Conservation (phyloP, 352 stramenopile species). For the Globisporangium splendens region DNA sequence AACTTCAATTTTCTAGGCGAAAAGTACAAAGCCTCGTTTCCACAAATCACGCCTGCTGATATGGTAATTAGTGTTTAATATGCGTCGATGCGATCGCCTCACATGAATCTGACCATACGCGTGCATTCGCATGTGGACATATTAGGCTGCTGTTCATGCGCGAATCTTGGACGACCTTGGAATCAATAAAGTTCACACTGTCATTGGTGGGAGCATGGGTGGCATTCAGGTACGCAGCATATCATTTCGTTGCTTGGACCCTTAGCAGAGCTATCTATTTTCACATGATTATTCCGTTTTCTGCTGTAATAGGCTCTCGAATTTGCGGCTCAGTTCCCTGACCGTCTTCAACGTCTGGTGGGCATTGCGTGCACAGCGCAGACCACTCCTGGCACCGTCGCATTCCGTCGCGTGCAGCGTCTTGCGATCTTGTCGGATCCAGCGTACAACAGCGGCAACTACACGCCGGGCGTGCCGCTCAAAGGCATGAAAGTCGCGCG, state of each 20-base stretch:
- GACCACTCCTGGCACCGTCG: slow-evolving; percentile 84
- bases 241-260: too few species aligned
- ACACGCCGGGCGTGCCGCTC: slow-evolving; percentile 43
- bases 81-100: not conserved
- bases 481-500: slow-evolving; percentile 84
- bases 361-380: slow-evolving; percentile 84
- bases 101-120: not conserved
- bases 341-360: slow-evolving; percentile 64
- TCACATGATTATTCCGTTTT: not conserved
- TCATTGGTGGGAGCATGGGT: slow-evolving; percentile 86
- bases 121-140: not conserved
- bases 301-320: slow-evolving; percentile 57
- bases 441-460: slow-evolving; percentile 77
- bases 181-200: slow-evolving; percentile 71
- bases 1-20: slow-evolving; percentile 20
- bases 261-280: not conserved
- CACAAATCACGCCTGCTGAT: slow-evolving; percentile 80
- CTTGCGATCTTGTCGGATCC: slow-evolving; percentile 80
- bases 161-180: slow-evolving; percentile 77
- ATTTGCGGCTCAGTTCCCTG: slow-evolving; percentile 79
- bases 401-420: slow-evolving; percentile 79
- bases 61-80: slow-evolving; percentile 35
- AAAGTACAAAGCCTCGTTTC: slow-evolving; percentile 69
- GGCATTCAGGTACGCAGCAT: slow-evolving; percentile 40
- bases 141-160: slow-evolving; percentile 62